Conservation (phyloP, 768 basidiomycete species). For the Kockovaella imperatae region DNA sequence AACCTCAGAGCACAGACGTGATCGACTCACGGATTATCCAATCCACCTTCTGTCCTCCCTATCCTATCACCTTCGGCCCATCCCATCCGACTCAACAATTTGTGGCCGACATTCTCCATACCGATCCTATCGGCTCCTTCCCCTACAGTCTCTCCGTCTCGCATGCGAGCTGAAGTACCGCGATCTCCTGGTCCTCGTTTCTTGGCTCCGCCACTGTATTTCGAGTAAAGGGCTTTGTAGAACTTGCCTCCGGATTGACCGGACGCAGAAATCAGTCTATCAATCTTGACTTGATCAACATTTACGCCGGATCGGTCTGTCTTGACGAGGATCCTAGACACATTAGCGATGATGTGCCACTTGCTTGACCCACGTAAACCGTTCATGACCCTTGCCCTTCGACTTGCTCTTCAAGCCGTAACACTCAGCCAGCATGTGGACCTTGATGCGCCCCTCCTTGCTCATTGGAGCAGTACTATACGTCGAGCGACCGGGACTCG, state of each 20-base stretch:
- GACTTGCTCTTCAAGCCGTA: constrained; percentile 71
- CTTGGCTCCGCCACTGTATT: constrained; percentile 20
- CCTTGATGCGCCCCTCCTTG: constrained; percentile 60
- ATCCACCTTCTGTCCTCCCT: constrained; percentile 54
- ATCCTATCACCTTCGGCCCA: constrained; percentile 78
- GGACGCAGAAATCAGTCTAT: constrained; percentile 44
- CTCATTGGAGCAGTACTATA: constrained; percentile 73
- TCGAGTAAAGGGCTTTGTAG: constrained; percentile 43
- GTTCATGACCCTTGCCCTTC: constrained; percentile 57
- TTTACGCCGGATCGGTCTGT: constrained; percentile 55
- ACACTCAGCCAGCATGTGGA: constrained; percentile 71
- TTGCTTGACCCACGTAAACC: constrained; percentile 56
- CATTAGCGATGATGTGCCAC: neutral
- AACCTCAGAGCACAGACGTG: neutral
- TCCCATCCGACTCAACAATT: constrained; percentile 80
- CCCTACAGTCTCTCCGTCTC: constrained; percentile 82
- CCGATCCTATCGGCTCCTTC: constrained; percentile 75
- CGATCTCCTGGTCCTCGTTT: constrained; percentile 16
- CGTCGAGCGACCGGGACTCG: constrained; percentile 50
- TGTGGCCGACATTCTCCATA: constrained; percentile 74
- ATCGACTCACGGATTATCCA: constrained; percentile 56
- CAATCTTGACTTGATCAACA: constrained; percentile 59
- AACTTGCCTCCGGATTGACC: constrained; percentile 29
- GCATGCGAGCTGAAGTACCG: constrained; percentile 50
- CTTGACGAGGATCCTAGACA: constrained; percentile 55